Evolutionary conservation across 768 basidiomycete genomes (phyloP).

Genomic region (Collybia sp.): DNA sequence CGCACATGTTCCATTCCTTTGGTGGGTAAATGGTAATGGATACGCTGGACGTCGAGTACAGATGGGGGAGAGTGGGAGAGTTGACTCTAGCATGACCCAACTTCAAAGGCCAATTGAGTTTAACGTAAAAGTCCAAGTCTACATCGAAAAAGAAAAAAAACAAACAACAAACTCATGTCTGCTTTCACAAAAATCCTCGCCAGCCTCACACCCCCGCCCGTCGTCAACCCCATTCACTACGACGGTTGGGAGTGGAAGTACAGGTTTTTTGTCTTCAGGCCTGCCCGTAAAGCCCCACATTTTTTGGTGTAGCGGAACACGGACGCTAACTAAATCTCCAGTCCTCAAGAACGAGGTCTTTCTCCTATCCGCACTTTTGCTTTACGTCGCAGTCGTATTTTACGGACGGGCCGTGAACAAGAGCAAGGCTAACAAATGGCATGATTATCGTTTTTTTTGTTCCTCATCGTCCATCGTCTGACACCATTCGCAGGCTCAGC

Average conservation of each 20-base stretch:
- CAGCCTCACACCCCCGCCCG: constrained; percentile 52
- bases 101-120: too few relatives aligned
- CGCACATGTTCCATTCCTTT: too few relatives aligned
- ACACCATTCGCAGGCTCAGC: constrained; percentile 43
- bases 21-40: too few relatives aligned
- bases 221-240: constrained; percentile 54
- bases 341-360: constrained; percentile 65
- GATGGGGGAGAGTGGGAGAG: too few relatives aligned
- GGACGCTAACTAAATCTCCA: constrained; percentile 14
- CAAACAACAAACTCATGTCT: too few relatives aligned
- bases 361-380: constrained; percentile 45
- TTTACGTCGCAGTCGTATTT: constrained; percentile 54
- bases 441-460: constrained; percentile 23
- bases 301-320: background rate
- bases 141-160: too few relatives aligned
- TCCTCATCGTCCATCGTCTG: constrained; percentile 8
- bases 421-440: constrained; percentile 63
- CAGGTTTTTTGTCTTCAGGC: constrained; percentile 76
- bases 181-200: constrained; percentile 28
- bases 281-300: constrained; percentile 60
- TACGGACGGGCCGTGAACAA: constrained; percentile 59
- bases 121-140: too few relatives aligned
- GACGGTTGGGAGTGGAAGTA: constrained; percentile 72
- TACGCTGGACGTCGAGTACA: too few relatives aligned
- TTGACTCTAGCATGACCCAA: too few relatives aligned